A percentile compares a stretch with the other conserved stretches of the same genome.
Evolutionary conservation across 2,329 filamentous ascomycete species (phyloP).

Genomic region (Alternaria sp.): DNA sequence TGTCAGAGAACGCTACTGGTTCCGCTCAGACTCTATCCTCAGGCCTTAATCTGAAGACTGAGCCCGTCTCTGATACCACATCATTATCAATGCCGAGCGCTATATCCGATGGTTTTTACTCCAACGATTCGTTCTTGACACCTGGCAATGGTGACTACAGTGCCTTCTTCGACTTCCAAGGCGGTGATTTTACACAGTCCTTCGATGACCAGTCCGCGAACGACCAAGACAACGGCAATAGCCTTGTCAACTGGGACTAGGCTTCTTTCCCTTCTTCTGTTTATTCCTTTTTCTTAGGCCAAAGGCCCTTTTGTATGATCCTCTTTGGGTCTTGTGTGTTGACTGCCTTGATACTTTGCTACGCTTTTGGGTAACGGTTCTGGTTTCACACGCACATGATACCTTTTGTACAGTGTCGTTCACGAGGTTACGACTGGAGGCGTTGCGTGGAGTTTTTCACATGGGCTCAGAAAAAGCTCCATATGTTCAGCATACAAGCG

Average conservation of each 20-base stretch:
- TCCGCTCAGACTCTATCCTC: conserved; percentile 53
- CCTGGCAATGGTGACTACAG: conserved; percentile 31
- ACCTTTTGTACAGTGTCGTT: conserved; percentile 16
- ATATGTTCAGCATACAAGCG: conserved; percentile 6
- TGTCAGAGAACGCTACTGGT: conserved; percentile 48
- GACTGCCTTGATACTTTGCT: background rate
- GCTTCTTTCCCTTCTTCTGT: background rate
- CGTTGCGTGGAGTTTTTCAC: conserved; percentile 16
- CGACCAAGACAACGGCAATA: conserved; percentile 31
- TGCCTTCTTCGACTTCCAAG: conserved; percentile 35
- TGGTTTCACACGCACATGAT: conserved; percentile 20
- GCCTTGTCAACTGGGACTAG: conserved; percentile 39
- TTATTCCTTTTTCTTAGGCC: background rate
- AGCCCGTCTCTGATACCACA: conserved; percentile 16
- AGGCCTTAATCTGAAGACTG: conserved; percentile 35
- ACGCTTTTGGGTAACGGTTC: conserved; percentile 2
- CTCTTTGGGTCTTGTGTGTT: background rate
- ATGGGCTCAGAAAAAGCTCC: conserved; percentile 15
- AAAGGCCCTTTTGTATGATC: background rate
- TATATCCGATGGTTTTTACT: conserved; percentile 33
- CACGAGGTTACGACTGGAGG: conserved; percentile 21
- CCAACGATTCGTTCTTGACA: conserved; percentile 28
- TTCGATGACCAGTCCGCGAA: conserved; percentile 27
- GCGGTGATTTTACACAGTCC: conserved; percentile 21
- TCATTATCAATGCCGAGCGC: conserved; percentile 30